Percentiles rank a stretch among this genome's conserved stretches.
These are phyloP conservation scores for Blechomonas ayalai DNA, from an alignment of 208 protist genomes.

Conservation along the genomic window DNA sequence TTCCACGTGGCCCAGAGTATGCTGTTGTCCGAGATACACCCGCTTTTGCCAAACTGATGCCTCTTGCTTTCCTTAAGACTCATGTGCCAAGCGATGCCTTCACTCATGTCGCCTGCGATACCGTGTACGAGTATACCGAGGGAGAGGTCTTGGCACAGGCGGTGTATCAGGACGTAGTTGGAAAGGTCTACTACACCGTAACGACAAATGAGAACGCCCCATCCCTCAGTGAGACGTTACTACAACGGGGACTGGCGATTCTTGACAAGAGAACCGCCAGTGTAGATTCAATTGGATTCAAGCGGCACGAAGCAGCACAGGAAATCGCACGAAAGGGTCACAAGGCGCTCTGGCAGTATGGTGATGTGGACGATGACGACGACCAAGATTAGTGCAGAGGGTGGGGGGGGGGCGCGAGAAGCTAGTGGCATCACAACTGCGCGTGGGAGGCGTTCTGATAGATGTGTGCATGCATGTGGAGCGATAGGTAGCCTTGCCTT, in stretches of 20 bases:
- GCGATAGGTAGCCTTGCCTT: no score
- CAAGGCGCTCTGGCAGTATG: slow-evolving; percentile 82
- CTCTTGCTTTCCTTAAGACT: slow-evolving; percentile 69
- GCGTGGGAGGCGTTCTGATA: no score
- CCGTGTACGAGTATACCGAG: slow-evolving; percentile 63
- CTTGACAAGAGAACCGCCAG: slow-evolving; percentile 45
- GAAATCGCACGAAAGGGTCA: slow-evolving; percentile 74
- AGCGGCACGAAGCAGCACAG: slow-evolving; percentile 59
- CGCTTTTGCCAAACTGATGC: slow-evolving; percentile 45
- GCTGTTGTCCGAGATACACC: slow-evolving; percentile 52
- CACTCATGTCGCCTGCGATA: slow-evolving; percentile 31
- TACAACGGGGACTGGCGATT: slow-evolving; percentile 67
- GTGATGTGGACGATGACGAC: slow-evolving; percentile 69
- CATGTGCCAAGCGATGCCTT: slow-evolving; percentile 28
- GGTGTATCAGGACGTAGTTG: slow-evolving; percentile 61
- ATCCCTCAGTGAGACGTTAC: slow-evolving; percentile 75
- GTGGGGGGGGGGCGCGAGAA: not conserved
- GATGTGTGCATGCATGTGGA: no score
- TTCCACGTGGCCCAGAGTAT: slow-evolving; percentile 70
- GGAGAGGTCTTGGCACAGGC: slow-evolving; percentile 64
- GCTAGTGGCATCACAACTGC: no score
- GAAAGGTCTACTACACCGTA: slow-evolving; percentile 61
- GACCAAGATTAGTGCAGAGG: slow-evolving; percentile 27
- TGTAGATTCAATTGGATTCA: slow-evolving; percentile 42
- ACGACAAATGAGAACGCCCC: slow-evolving; percentile 43